A percentile compares a stretch with the other conserved stretches of the same genome.
Conservation (phyloP, 2,329 filamentous ascomycete genomes). For the Xylariaceae sp. region DNA sequence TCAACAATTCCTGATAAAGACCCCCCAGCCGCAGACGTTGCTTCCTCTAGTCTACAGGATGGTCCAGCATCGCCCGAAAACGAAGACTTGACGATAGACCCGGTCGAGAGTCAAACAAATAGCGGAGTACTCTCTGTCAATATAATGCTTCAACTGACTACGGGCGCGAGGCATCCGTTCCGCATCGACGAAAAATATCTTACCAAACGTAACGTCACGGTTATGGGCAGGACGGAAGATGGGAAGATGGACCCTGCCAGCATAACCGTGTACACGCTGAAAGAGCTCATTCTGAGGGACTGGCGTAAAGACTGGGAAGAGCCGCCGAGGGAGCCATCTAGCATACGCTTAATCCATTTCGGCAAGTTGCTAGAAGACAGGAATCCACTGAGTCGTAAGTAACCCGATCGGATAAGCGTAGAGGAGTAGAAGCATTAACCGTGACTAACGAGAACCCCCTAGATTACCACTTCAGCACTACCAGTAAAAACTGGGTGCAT, state of each 20-base stretch:
- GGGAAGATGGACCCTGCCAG: conserved; percentile 72
- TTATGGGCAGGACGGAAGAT: conserved; percentile 58
- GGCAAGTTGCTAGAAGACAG: conserved; percentile 90
- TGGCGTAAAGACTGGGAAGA: conserved; percentile 92
- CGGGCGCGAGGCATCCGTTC: conserved; percentile 80
- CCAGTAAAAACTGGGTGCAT: conserved; percentile 64
- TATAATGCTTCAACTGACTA: conserved; percentile 76
- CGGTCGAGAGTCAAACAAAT: conserved; percentile 24
- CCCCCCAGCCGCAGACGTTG: conserved; percentile 17
- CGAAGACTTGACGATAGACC: conserved; percentile 32
- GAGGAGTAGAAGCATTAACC: conserved; percentile 1
- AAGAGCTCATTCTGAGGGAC: conserved; percentile 87
- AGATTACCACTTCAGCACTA: conserved; percentile 63
- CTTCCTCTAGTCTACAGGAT: conserved; percentile 30
- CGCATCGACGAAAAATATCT: conserved; percentile 85
- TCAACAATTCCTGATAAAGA: conserved; percentile 23
- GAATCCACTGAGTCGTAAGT: conserved; percentile 72
- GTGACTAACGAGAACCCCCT: conserved; percentile 5
- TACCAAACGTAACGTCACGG: conserved; percentile 68
- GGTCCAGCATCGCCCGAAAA: conserved; percentile 22
- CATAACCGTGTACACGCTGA: conserved; percentile 89
- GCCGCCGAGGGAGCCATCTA: conserved; percentile 78
- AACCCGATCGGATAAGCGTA: not conserved
- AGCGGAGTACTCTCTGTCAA: conserved; percentile 45
- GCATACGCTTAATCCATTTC: conserved; percentile 87